phyloP scores from a whole-genome alignment of 192 early-diverging fungal genomes.

The Piromyces finnis region DNA sequence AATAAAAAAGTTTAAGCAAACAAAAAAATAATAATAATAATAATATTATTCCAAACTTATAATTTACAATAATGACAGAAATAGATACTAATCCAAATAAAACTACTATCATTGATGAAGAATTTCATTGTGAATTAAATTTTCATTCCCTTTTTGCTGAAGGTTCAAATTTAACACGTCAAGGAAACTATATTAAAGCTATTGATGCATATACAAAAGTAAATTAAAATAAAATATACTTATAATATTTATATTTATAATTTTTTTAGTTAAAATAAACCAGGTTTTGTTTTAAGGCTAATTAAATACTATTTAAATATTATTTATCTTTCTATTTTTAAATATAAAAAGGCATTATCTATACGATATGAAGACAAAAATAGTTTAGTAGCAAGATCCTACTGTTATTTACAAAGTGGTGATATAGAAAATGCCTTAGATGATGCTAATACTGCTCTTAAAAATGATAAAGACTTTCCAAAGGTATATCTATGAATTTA shows the following conservation, averaged over 20 bases:
- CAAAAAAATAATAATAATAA: too few relatives aligned
- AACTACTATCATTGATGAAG: not conserved
- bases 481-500: not conserved
- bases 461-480: constrained; percentile 21
- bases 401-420: constrained; percentile 33
- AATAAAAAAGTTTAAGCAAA: too few relatives aligned
- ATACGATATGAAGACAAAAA: constrained; percentile 36
- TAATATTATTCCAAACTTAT: too few relatives aligned
- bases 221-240: too few relatives aligned
- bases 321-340: too few relatives aligned
- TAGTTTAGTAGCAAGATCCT: constrained; percentile 29
- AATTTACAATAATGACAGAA: not conserved
- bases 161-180: constrained; percentile 23
- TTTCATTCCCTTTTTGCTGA: constrained; percentile 28
- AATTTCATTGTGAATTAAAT: constrained; percentile 1
- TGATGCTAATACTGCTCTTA: constrained; percentile 26
- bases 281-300: too few relatives aligned
- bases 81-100: not conserved
- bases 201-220: constrained; percentile 32
- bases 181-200: constrained; percentile 21
- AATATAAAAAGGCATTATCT: constrained; percentile 18
- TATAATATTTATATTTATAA: too few relatives aligned
- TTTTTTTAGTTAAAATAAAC: too few relatives aligned
- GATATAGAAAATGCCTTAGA: constrained; percentile 17
- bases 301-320: too few relatives aligned